Evolutionary conservation across 2,329 filamentous ascomycete species (phyloP).

Genomic region (Epichloe gansuensis): DNA sequence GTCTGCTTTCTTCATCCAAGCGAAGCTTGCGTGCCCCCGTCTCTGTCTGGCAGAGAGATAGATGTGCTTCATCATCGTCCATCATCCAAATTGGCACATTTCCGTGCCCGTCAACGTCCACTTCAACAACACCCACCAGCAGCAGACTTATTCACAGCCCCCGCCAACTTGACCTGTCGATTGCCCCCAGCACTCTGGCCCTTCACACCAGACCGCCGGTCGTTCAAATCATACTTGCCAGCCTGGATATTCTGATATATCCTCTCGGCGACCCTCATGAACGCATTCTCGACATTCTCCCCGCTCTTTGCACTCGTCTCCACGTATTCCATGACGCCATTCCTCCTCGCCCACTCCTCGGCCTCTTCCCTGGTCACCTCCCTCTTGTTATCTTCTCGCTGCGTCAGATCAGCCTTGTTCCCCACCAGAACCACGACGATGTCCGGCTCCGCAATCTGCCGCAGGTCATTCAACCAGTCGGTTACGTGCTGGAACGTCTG

Average conservation of each 20-base stretch:
- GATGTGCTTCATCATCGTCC: neutral
- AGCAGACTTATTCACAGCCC: constrained; percentile 25
- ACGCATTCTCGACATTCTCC: constrained; percentile 85
- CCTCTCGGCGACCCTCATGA: constrained; percentile 83
- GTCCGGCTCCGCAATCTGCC: constrained; percentile 88
- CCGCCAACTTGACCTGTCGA: constrained; percentile 34
- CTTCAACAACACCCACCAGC: constrained; percentile 37
- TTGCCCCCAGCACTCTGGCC: constrained; percentile 42
- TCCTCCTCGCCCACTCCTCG: constrained; percentile 74
- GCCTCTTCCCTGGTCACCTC: constrained; percentile 77
- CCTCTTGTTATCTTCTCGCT: constrained; percentile 46
- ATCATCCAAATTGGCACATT: neutral
- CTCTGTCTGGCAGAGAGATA: neutral
- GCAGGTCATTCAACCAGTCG: constrained; percentile 86
- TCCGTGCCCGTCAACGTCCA: too few species aligned
- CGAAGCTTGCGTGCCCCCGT: neutral
- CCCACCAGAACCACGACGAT: constrained; percentile 92
- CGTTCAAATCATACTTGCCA: constrained; percentile 87
- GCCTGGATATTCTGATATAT: constrained; percentile 97
- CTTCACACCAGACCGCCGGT: constrained; percentile 85
- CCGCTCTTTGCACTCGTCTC: constrained; percentile 95
- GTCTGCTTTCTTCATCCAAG: constrained; percentile 2
- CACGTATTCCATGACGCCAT: constrained; percentile 84
- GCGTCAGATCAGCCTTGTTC: constrained; percentile 81
- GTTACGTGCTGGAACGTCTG: constrained; percentile 80